Evolutionary conservation across 2,329 filamentous ascomycete species (phyloP), one percentile per base, ranked within the genome.

Genomic region (Ceratocystis destructans): DNA sequence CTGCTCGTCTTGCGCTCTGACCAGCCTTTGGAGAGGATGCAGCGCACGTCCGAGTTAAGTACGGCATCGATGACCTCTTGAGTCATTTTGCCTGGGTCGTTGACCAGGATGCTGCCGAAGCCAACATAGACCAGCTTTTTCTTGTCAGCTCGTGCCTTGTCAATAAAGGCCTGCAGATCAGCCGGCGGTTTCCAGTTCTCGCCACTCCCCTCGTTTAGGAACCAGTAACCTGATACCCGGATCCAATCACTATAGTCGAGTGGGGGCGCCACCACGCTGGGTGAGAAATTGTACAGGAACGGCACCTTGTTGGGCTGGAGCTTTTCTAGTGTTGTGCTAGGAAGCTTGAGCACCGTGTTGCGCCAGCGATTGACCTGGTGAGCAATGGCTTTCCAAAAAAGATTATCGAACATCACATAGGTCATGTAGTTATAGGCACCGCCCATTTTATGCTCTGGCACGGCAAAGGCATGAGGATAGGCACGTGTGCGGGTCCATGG

Each of bases 181-280:
- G 80, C 75, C 0, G 92, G 88, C 1, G 94, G 91, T 59, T 82
- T 80, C 80, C 87, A 97, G 59, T 50, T 20, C 31, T 79, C 77
- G 50, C 67, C 80, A 57, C 70, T 71, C 2, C 79, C 82, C 74
- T 96, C 93, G 70, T 96, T 88, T 62, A 99, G 77, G 75, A 99
- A 97, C 94, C 94, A 99, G 77, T 99, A 97, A 0, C 94, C 94
- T 0, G 94, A 97, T 6, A 97, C 90, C 55, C 90, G 85, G 74
- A 99, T 94, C 94, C 94, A 99, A 75, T 97, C 94, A 53, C 90
- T 93, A 76, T 92, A 99, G 76, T 99, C 94, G 1, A 96, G 80
- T 17, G 94, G 94, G 33, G 92, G 93, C 1, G 89, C 85, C n/a
- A 99, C 94, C 12, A 99, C 94, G 10, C 85, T 88, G 0, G 92